phyloP scores from a whole-genome alignment of 1,139 yeast species.

The Arxiozyma slooffiae region DNA sequence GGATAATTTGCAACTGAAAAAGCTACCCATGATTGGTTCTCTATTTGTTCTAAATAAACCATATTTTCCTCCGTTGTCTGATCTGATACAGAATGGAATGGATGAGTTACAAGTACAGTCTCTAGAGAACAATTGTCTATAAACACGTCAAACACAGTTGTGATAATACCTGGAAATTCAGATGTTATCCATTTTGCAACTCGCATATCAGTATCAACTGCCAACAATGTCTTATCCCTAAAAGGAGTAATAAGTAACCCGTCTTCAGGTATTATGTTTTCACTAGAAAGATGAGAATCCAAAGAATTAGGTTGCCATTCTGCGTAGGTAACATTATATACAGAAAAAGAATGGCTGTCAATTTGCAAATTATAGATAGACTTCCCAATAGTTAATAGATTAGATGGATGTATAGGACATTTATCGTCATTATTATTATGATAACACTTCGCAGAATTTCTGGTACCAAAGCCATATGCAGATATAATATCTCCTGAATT shows the following conservation, averaged over 20 bases:
- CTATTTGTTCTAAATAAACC: slow-evolving; percentile 58
- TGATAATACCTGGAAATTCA: slow-evolving; percentile 28
- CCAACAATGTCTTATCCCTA: slow-evolving; percentile 60
- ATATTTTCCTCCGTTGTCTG: slow-evolving; percentile 25
- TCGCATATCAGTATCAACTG: slow-evolving; percentile 54
- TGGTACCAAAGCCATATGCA: slow-evolving; percentile 47
- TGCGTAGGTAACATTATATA: slow-evolving; percentile 82
- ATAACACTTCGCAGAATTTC: slow-evolving; percentile 13
- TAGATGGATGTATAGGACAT: slow-evolving; percentile 6
- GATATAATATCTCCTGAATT: slow-evolving; percentile 68
- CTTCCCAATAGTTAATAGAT: slow-evolving; percentile 32
- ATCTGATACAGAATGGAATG: slow-evolving; percentile 34
- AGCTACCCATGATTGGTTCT: slow-evolving; percentile 75
- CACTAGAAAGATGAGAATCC: slow-evolving; percentile 53
- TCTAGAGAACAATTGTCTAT: slow-evolving; percentile 20
- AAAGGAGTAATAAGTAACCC: slow-evolving; percentile 74
- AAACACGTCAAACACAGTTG: slow-evolving; percentile 30
- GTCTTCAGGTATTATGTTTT: slow-evolving; percentile 51
- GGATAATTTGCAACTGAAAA: slow-evolving; percentile 72
- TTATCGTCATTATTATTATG: slow-evolving; percentile 19
- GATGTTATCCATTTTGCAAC: slow-evolving; percentile 71
- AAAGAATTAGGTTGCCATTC: slow-evolving; percentile 91
- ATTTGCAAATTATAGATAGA: slow-evolving; percentile 50
- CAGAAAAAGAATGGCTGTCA: slow-evolving; percentile 54
- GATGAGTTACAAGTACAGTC: slow-evolving; percentile 52